Base-by-base conservation (phyloP, 2,329 filamentous ascomycete species). In the Paramyrothecium roridum region DNA sequence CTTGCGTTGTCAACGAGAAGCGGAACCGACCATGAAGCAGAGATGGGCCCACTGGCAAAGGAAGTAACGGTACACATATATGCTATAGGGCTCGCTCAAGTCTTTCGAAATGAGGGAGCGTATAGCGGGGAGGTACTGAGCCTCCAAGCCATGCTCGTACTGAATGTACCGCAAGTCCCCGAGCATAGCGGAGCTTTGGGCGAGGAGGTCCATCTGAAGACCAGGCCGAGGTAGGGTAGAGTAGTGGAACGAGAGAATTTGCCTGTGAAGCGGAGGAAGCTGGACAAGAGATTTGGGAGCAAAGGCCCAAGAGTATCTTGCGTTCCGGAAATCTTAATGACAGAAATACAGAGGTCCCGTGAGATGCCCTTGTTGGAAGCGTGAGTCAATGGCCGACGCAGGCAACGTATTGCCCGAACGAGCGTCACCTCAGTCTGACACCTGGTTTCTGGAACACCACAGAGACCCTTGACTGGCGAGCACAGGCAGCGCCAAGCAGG, bases 41-140 rank as follows among this genome's bases (percentile, higher is more conserved):
- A 99, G 78, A 68, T 98, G 89, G 6, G 90, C 90, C 95, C 95
- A 99, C 82, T 98, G 92, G 69, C 96, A 96, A 19, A 99, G 79
- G 66, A 99, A 99, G 72, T 99, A 99, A 33, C 95, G 87, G 73
- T 98, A 99, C 56, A 99, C 95, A 76, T 99, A 99, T 70, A 99
- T 98, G 75, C 93, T 98, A 73, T 99, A 99, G 2, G 95, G 95
- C 73, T 99, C 95, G 63, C 93, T 98, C 51, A 99, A 82, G 70
- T 98, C 95, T 67, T 93, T 96, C 48, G 93, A 95, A 67, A 99
- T 99, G 68, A 99, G 77, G 55, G 93, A 87, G 54, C 93, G 87
- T 73, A 99, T 97, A 46, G 91, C 86, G 37, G 92, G 86, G 46
- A 99, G 85, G 69, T 95, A 83, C 69, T 82, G 71, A 47, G 79